Conservation (phyloP, 495 filamentous ascomycete genomes). For the Endocarpon pusillum region DNA sequence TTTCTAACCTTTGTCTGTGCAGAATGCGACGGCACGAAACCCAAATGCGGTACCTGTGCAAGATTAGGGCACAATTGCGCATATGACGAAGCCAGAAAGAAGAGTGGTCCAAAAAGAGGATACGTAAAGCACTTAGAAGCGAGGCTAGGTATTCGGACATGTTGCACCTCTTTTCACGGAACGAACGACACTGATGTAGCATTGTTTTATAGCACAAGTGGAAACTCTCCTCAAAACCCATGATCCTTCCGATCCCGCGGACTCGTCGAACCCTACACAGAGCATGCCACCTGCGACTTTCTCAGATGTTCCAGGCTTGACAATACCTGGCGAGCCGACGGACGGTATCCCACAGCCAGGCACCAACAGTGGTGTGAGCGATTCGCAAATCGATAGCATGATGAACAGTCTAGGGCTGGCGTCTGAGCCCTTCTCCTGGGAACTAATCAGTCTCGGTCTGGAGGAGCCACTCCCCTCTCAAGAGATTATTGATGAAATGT, state of each 20-base stretch:
- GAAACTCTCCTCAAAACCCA: constrained; percentile 73
- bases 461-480: constrained; percentile 81
- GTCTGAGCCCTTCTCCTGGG: constrained; percentile 44
- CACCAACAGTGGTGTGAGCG: constrained; percentile 2
- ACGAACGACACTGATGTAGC: constrained; percentile 2
- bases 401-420: not conserved
- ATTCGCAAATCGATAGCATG: not conserved
- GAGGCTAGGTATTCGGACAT: constrained; percentile 52
- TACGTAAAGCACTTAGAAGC: constrained; percentile 97
- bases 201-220: constrained; percentile 57
- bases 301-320: constrained; percentile 1
- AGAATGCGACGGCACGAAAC: constrained; percentile 46
- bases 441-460: constrained; percentile 84
- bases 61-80: constrained; percentile 79
- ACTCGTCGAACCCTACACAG: constrained; percentile 8
- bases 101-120: constrained; percentile 93
- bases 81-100: constrained; percentile 91
- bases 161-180: not conserved
- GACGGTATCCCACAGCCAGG: constrained; percentile 4
- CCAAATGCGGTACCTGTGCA: constrained; percentile 85
- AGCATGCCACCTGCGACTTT: not conserved
- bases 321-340: constrained; percentile 4
- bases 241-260: constrained; percentile 12
- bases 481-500: constrained; percentile 85
- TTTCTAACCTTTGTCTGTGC: not conserved